Evolutionary conservation across 345 rosid genomes (phyloP), one percentile per base, ranked within the genome.

Genomic region (Sonneratia caseolaris): DNA sequence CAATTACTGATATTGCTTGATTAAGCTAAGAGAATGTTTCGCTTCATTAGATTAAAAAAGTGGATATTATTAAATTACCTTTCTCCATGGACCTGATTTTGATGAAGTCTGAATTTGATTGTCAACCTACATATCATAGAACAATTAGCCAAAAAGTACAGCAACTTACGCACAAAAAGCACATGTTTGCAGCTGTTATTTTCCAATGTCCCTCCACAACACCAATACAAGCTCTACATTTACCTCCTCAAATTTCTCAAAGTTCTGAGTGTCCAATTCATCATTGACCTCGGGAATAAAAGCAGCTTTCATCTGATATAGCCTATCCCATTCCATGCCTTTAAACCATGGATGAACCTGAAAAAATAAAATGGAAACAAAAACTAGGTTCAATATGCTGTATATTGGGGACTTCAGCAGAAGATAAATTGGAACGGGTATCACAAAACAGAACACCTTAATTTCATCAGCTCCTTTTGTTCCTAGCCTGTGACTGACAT

Each of bases 221-320:
- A 43, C 61, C 15, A 36, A 36, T 24, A 37, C n/a, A 62, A 15
- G 64, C 66, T 36, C 65, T 18, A 62, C 1, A 62, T 66, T 71
- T 74, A 95, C 99, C 94, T 95, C 99, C 74, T 95, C 99, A 79
- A 95, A 95, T 75, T 95, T 95, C 79, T 92, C 98, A 71, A 94
- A 94, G 78, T 94, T 94, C 77, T 94, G 97, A 14, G 98, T 94
- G 76, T 94, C 98, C 81, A 94, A 74, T 75, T 94, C 98, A 83
- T 89, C 97, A 77, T 94, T 92, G 79, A 94, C 98, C 88, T 90
- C 85, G 7, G 99, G 98, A 74, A 89, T 87, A 83, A 95, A 90
- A 57, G 98, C 98, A 70, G 99, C 99, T 79, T 90, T 92, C 85
- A 86, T 86, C 75, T 82, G 92, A 88, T 95, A 89, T 62, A 95